Evolutionary conservation across 176 grass and related monocot genomes (phyloP).

Genomic region (Lolium multiflorum): DNA sequence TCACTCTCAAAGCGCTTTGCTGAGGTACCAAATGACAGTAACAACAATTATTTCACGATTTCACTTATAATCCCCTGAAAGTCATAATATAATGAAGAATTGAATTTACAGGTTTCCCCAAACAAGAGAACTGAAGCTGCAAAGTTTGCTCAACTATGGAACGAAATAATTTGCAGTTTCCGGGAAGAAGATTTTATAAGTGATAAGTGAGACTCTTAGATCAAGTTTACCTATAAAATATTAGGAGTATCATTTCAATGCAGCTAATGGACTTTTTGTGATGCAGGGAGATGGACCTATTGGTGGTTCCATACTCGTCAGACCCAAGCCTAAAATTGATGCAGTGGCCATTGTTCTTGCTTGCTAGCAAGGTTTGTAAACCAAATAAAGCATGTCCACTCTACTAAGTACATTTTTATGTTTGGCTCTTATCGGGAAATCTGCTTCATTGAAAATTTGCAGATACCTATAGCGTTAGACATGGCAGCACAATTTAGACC

Average conservation of each 20-base stretch:
- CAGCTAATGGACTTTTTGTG: constrained; percentile 38
- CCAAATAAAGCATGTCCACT: constrained; percentile 31
- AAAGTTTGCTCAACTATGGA: constrained; percentile 99
- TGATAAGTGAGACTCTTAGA: constrained; percentile 69
- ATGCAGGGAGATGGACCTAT: constrained; percentile 90
- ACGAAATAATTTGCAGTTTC: constrained; percentile 94
- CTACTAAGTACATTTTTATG: constrained; percentile 5
- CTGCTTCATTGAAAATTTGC: constrained; percentile 46
- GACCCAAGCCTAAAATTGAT: constrained; percentile 92
- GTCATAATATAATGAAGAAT: constrained; percentile 45
- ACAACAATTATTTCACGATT: constrained; percentile 16
- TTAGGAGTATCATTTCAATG: not conserved
- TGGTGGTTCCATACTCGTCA: constrained; percentile 95
- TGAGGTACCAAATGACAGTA: constrained; percentile 66
- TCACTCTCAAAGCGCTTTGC: constrained; percentile 83
- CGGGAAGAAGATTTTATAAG: constrained; percentile 97
- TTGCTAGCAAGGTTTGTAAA: constrained; percentile 88
- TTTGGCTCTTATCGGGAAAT: constrained; percentile 9
- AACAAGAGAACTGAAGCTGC: constrained; percentile 99
- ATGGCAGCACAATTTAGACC: constrained; percentile 94
- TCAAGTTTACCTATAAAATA: constrained; percentile 30
- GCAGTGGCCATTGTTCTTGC: constrained; percentile 97
- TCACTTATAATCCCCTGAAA: constrained; percentile 26
- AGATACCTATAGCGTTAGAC: constrained; percentile 97
- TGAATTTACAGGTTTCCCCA: constrained; percentile 70